Percentiles rank a stretch among this genome's conserved stretches.
Conservation (phyloP, 2,329 filamentous ascomycete genomes). For the Fusarium sp. region DNA sequence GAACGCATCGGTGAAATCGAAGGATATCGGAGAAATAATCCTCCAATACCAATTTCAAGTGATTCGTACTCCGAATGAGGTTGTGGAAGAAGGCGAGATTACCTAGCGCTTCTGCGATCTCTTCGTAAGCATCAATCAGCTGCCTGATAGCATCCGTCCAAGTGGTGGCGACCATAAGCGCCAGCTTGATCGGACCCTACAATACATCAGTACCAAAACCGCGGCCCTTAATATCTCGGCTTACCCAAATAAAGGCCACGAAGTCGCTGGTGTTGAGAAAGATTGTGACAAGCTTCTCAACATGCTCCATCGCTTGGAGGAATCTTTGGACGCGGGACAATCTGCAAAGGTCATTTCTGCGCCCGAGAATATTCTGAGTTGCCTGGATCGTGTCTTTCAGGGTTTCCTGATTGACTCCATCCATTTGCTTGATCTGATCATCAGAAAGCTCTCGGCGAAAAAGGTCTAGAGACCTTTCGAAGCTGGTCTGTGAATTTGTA, state of each 20-base stretch:
- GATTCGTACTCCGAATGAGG: not conserved
- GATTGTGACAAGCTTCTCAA: not conserved
- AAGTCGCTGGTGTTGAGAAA: not conserved
- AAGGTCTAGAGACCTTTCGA: not conserved
- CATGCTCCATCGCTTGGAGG: not conserved
- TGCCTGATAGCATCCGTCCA: not conserved
- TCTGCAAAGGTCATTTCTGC: not conserved
- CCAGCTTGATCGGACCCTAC: not conserved
- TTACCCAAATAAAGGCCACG: conserved; percentile 9
- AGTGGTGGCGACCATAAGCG: not conserved
- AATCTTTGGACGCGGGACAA: not conserved
- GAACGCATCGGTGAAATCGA: not conserved
- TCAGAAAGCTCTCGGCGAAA: conserved; percentile 2
- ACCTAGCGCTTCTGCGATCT: not conserved
- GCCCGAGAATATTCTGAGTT: not conserved
- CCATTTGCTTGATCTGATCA: not conserved
- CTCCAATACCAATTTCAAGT: accelerated
- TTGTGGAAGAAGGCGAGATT: not conserved
- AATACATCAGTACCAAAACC: accelerated
- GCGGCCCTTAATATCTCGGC: accelerated
- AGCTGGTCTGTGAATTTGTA: not conserved
- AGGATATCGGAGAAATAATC: conserved; percentile 2
- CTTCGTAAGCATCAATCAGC: not conserved
- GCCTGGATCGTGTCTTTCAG: accelerated
- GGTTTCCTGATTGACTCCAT: accelerated